A percentile compares a stretch with the other conserved stretches of the same genome.
Evolutionary conservation across 257 asterid species (phyloP).

Genomic region (Primulina tabacum): DNA sequence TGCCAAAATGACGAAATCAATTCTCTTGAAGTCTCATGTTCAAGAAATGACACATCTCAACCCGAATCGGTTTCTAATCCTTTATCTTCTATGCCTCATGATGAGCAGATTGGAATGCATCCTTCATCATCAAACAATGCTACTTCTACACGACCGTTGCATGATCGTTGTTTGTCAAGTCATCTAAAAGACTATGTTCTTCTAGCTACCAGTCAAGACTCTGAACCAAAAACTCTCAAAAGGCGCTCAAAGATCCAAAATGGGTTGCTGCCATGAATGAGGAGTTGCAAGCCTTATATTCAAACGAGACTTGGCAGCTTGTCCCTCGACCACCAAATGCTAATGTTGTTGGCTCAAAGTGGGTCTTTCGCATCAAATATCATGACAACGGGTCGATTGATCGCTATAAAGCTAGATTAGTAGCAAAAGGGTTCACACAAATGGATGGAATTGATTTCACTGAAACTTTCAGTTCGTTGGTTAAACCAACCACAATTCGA

Average conservation of each 20-base stretch:
- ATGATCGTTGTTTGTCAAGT: no score
- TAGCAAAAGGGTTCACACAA: no score
- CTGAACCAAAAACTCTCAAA: background rate
- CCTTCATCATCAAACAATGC: background rate
- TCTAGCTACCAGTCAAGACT: background rate
- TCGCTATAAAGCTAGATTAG: no score
- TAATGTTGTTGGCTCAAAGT: no score
- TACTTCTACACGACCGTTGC: background rate
- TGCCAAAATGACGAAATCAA: background rate
- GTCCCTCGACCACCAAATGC: no score
- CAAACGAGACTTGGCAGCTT: no score
- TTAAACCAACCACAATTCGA: no score
- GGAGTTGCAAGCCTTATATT: background rate
- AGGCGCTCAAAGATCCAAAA: background rate
- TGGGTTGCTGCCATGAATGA: background rate
- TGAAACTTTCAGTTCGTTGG: no score
- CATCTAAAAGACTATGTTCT: background rate
- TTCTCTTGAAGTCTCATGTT: background rate
- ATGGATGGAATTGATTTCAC: no score
- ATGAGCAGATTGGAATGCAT: background rate
- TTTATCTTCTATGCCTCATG: background rate
- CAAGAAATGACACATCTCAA: background rate
- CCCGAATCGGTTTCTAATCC: no score
- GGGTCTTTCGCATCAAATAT: no score
- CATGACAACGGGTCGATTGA: background rate